These are phyloP conservation scores for Boletellus deceptivus DNA, from an alignment of 1,284 basidiomycete species.

Conservation along the genomic window DNA sequence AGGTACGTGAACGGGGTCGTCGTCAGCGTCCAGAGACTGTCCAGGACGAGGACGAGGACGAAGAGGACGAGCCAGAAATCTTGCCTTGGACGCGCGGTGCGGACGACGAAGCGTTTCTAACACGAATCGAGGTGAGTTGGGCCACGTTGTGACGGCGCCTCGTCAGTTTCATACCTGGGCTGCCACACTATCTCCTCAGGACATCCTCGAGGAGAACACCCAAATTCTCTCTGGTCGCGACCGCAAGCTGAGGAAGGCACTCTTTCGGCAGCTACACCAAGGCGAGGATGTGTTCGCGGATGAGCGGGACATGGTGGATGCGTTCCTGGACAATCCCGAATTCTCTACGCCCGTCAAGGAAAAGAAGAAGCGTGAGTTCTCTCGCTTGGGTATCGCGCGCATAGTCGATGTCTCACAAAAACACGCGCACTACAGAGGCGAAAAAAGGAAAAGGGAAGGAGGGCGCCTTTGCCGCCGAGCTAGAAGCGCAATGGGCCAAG, in stretches of 20 bases:
- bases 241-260: conserved; percentile 52
- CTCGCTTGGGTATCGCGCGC: conserved; percentile 3
- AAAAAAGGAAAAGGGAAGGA: conserved; percentile 49
- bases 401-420: too few species aligned
- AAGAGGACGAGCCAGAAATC: conserved; percentile 23
- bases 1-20: conserved; percentile 37
- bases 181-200: conserved; percentile 21
- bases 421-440: conserved; percentile 36
- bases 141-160: neutral
- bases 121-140: conserved; percentile 55
- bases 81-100: conserved; percentile 49
- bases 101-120: conserved; percentile 62
- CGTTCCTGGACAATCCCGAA: conserved; percentile 21
- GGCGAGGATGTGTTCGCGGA: conserved; percentile 47
- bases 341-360: conserved; percentile 32
- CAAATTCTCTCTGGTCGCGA: conserved; percentile 38
- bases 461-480: conserved; percentile 53
- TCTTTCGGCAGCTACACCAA: conserved; percentile 64
- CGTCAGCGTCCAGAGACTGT: conserved; percentile 25
- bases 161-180: conserved; percentile 3
- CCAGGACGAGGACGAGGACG: conserved; percentile 37
- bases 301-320: conserved; percentile 37
- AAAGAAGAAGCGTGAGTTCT: conserved; percentile 23
- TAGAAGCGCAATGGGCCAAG: conserved; percentile 74
- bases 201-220: conserved; percentile 47